Conservation (phyloP, 2,329 filamentous ascomycete species). For the Aspergillus aculeatinus region DNA sequence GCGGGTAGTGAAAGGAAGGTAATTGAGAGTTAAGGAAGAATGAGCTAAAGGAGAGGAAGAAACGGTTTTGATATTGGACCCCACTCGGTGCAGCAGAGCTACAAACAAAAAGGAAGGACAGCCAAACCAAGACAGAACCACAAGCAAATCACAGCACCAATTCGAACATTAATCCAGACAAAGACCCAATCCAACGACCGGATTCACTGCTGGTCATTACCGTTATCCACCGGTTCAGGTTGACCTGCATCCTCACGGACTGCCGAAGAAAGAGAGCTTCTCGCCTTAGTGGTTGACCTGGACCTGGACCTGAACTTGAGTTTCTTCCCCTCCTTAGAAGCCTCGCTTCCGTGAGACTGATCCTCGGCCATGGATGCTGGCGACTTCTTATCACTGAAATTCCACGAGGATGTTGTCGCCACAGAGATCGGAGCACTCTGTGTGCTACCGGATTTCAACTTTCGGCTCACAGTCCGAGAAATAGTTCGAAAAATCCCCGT, state of each 20-base stretch:
- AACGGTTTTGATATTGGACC: background rate
- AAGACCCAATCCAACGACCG: background rate
- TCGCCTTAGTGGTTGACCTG: constrained; percentile 24
- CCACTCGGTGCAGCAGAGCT: background rate
- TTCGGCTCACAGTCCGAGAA: constrained; percentile 41
- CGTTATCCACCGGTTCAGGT: background rate
- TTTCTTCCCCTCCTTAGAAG: constrained; percentile 5
- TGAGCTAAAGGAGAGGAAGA: background rate
- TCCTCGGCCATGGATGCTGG: background rate
- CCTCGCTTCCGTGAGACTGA: constrained; percentile 7
- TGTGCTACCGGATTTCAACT: constrained; percentile 31
- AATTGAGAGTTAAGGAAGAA: background rate
- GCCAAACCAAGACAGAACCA: background rate
- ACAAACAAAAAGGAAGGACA: background rate
- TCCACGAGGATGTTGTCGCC: constrained; percentile 22
- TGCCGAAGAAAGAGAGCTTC: constrained; percentile 24
- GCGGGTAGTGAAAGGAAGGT: background rate
- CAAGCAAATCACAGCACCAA: background rate
- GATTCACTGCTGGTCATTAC: constrained; percentile 6
- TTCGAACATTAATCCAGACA: background rate
- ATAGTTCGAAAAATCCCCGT: constrained; percentile 42
- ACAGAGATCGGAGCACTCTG: constrained; percentile 27
- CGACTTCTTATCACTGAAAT: constrained; percentile 3
- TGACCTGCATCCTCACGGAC: constrained; percentile 15
- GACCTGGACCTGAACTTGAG: background rate